These are phyloP conservation scores for Echinosophora koreensis DNA, from an alignment of 306 rosid genomes.

Conservation along the genomic window DNA sequence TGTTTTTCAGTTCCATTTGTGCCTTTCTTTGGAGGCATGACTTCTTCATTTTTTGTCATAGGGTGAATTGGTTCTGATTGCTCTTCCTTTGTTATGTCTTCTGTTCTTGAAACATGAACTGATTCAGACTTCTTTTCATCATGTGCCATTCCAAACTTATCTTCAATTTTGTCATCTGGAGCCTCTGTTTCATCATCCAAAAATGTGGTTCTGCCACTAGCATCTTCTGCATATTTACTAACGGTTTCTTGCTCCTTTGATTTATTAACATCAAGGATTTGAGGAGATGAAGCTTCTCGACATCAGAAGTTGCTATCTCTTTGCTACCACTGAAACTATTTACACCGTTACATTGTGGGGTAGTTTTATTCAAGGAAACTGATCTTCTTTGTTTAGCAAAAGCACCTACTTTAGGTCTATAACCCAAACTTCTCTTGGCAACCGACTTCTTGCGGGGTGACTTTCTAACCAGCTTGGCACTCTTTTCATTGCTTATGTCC, in stretches of 20 bases:
- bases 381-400: constrained; percentile 55
- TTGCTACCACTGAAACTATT: constrained; percentile 42
- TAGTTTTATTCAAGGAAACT: constrained; percentile 49
- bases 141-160: constrained; percentile 48
- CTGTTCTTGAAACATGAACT: constrained; percentile 39
- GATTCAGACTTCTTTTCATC: constrained; percentile 43
- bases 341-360: constrained; percentile 39
- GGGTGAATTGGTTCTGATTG: constrained; percentile 45
- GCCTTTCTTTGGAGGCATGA: constrained; percentile 47
- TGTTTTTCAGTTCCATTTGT: constrained; percentile 46
- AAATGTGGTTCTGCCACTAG: constrained; percentile 47
- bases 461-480: constrained; percentile 43
- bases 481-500: constrained; percentile 51
- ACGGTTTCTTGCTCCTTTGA: constrained; percentile 40
- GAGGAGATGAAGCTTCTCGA: constrained; percentile 47
- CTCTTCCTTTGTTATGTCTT: constrained; percentile 42
- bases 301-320: constrained; percentile 44
- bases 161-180: constrained; percentile 64
- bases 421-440: constrained; percentile 72
- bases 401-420: constrained; percentile 60
- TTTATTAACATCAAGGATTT: constrained; percentile 44
- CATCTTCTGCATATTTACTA: constrained; percentile 42
- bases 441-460: constrained; percentile 55
- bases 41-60: constrained; percentile 49
- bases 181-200: constrained; percentile 80